A percentile compares a stretch with the other conserved stretches of the same genome.
These are phyloP conservation scores for Fusarium odoratissimum DNA, from an alignment of 2,329 filamentous ascomycete genomes.

Conservation along the genomic window DNA sequence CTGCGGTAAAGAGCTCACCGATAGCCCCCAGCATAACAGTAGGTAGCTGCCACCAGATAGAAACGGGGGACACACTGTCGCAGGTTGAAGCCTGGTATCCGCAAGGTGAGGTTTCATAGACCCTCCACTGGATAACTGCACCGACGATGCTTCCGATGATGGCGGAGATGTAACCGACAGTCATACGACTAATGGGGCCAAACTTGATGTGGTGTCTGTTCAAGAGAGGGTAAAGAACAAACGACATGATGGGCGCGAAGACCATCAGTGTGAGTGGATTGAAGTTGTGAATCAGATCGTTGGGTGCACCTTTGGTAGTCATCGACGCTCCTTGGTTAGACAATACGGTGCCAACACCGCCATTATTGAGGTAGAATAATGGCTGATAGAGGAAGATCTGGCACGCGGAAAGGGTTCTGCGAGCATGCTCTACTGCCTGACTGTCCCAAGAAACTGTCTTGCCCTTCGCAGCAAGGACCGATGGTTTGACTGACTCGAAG, in stretches of 20 bases:
- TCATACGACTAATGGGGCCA: constrained; percentile 68
- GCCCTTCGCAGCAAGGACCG: not conserved
- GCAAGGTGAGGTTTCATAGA: not conserved
- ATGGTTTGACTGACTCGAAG: not conserved
- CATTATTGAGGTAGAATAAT: not conserved
- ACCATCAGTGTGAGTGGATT: constrained; percentile 70
- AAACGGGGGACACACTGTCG: not conserved
- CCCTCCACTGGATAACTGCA: not conserved
- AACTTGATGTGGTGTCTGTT: constrained; percentile 64
- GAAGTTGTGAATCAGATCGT: constrained; percentile 70
- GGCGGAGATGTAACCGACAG: constrained; percentile 67
- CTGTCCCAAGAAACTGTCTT: not conserved
- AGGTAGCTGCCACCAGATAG: not conserved
- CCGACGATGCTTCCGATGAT: not conserved
- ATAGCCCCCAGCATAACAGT: not conserved
- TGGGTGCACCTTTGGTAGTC: constrained; percentile 63
- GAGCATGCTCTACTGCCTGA: not conserved
- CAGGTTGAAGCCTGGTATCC: not conserved
- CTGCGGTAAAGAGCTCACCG: constrained; percentile 45
- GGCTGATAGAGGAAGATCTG: constrained; percentile 4
- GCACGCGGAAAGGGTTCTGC: not conserved
- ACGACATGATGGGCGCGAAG: constrained; percentile 44
- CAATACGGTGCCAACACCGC: not conserved
- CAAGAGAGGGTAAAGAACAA: constrained; percentile 66
- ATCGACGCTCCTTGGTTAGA: constrained; percentile 33